Evolutionary conservation across 2,329 filamentous ascomycete species (phyloP), one percentile per base, ranked within the genome.

Genomic region (Monosporascus sp.): DNA sequence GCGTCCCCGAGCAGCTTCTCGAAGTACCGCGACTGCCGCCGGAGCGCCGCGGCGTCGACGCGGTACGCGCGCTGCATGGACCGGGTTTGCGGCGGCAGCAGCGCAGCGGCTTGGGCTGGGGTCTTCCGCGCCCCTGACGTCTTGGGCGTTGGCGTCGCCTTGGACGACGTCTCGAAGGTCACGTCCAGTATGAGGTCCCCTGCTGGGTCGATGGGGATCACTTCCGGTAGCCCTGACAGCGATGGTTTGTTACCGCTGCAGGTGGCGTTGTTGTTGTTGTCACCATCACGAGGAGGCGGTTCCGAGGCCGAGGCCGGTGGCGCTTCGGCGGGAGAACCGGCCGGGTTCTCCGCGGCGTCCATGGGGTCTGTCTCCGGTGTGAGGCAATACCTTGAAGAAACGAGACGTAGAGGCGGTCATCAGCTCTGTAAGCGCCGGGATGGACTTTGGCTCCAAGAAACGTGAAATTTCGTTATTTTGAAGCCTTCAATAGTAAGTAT

Each of bases 171-270:
- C 56, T 84, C 79, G 62, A 90, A 88, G 7, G 78, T 78, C 37
- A 90, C 78, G 55, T 84, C 77, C 15, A 91, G 76, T 34, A 90
- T 66, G 20, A 90, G 68, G 62, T 90, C 84, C 37, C 88, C 88
- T 17, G 72, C 70, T 4, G 74, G 59, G 22, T 77, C 77, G 48
- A 90, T 78, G 34, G 75, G 71, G 44, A 83, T 66, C 51, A 82
- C 64, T 31, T 65, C 60, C 44, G 67, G 64, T 44, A 67, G 61
- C 51, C 61, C 41, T 3, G 31, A 14, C 11, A 34, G 4, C 17
- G 41, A 6, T 44, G 3, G 57, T 51, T 41, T 25, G 41, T 17
- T 17, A 15, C n/a, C 14, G 42, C 42, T 46, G 22, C 42, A 11
- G 42, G 15, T 27, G 22, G 11, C 22, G 42, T 6, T n/a, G 14